Percentiles rank a stretch among this genome's conserved stretches.
These are phyloP conservation scores for Neopestalotiopsis sp. DNA, from an alignment of 2,329 filamentous ascomycete genomes.

Conservation along the genomic window DNA sequence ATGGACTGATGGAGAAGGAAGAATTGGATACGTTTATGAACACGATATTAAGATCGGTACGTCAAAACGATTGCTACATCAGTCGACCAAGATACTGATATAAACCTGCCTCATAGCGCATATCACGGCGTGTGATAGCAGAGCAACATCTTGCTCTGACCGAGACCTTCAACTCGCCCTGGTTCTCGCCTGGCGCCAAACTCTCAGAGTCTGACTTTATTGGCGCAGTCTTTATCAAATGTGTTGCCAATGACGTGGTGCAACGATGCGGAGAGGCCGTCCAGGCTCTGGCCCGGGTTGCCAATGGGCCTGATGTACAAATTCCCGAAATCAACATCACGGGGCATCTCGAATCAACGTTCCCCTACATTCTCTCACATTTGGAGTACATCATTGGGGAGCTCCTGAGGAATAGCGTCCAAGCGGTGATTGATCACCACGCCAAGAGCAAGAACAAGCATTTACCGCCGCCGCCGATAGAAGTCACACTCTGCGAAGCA, in stretches of 20 bases:
- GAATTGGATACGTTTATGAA: conserved; percentile 96
- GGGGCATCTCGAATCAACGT: conserved; percentile 87
- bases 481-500: conserved; percentile 93
- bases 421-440: conserved; percentile 83
- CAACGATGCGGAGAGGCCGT: conserved; percentile 81
- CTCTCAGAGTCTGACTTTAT: conserved; percentile 82
- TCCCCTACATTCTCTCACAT: conserved; percentile 95
- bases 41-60: conserved; percentile 84
- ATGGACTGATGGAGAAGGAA: conserved; percentile 78
- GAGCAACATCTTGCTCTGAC: conserved; percentile 96
- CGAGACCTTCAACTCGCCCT: conserved; percentile 89
- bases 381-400: conserved; percentile 98
- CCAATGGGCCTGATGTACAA: conserved; percentile 72
- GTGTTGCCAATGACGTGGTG: conserved; percentile 88
- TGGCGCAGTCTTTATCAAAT: conserved; percentile 93
- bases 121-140: conserved; percentile 93
- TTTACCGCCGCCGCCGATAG: conserved; percentile 77
- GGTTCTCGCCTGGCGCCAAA: conserved; percentile 84
- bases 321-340: conserved; percentile 84
- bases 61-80: conserved; percentile 32
- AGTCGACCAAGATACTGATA: neutral
- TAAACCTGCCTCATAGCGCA: conserved; percentile 65
- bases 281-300: conserved; percentile 73
- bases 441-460: conserved; percentile 39
- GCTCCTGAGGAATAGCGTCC: conserved; percentile 91